Percentiles rank a stretch among this genome's conserved stretches.
These are phyloP conservation scores for Sequoiadendron giganteum DNA, from an alignment of 75 land plant species.

Conservation along the genomic window DNA sequence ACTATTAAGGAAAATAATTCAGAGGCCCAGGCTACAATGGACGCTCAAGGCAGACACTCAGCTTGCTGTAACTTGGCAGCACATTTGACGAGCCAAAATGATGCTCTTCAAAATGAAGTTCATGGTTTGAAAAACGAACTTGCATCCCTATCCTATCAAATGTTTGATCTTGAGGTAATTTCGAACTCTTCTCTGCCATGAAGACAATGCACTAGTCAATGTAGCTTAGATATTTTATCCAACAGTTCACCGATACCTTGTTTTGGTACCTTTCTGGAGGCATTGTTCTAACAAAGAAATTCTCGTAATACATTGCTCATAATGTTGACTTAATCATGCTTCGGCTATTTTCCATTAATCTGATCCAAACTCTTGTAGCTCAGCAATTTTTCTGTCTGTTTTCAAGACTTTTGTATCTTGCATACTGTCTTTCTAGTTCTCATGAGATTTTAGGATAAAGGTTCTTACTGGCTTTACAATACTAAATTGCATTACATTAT, in stretches of 20 bases:
- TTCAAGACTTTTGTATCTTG: neutral
- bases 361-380: neutral
- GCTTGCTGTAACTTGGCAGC: neutral
- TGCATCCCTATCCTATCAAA: constrained; percentile 1
- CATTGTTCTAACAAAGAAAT: too few species aligned
- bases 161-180: constrained; percentile 8
- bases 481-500: too few species aligned
- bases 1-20: neutral
- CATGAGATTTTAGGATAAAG: too few species aligned
- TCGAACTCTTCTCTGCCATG: neutral
- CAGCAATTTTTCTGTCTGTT: neutral
- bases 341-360: neutral
- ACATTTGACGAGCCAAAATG: neutral
- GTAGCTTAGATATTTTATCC: neutral
- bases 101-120: constrained; percentile 4
- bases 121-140: neutral
- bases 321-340: neutral
- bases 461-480: too few species aligned
- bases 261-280: neutral
- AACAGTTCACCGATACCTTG: neutral
- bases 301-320: neutral
- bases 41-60: neutral
- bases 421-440: neutral
- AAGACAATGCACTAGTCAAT: neutral
- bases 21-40: neutral